Evolutionary conservation across 345 rosid species (phyloP).

Genomic region (Dipteronia dyeriana): DNA sequence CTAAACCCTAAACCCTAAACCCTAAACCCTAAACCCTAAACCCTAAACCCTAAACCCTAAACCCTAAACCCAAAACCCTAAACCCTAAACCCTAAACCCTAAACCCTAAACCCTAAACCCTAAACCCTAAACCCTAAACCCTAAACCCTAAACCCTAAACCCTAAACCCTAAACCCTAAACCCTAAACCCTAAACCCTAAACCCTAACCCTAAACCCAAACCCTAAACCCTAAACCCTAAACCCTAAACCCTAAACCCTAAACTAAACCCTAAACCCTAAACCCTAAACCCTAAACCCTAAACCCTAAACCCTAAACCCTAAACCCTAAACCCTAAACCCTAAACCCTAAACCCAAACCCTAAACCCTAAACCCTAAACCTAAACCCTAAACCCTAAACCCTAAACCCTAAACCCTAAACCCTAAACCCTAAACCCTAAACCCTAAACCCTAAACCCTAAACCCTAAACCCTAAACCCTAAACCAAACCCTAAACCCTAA

Average conservation of each 20-base stretch:
- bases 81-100: constrained; percentile 31
- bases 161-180: constrained; percentile 15
- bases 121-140: constrained; percentile 24
- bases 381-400: constrained; percentile 26
- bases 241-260: too few relatives aligned
- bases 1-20: constrained; percentile 24
- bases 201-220: constrained; percentile 16
- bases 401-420: constrained; percentile 27
- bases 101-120: constrained; percentile 30
- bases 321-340: constrained; percentile 17
- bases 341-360: constrained; percentile 22
- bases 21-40: constrained; percentile 26
- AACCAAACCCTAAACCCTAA: too few relatives aligned
- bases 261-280: constrained; percentile 22
- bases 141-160: constrained; percentile 14
- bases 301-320: constrained; percentile 21
- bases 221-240: constrained; percentile 5
- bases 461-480: constrained; percentile 13
- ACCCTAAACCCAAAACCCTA: constrained; percentile 25
- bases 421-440: constrained; percentile 19
- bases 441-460: constrained; percentile 18
- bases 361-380: constrained; percentile 23
- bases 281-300: constrained; percentile 23
- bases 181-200: constrained; percentile 19
- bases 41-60: constrained; percentile 27